phyloP scores from a whole-genome alignment of 306 rosid species.

The Abrus precatorius region DNA sequence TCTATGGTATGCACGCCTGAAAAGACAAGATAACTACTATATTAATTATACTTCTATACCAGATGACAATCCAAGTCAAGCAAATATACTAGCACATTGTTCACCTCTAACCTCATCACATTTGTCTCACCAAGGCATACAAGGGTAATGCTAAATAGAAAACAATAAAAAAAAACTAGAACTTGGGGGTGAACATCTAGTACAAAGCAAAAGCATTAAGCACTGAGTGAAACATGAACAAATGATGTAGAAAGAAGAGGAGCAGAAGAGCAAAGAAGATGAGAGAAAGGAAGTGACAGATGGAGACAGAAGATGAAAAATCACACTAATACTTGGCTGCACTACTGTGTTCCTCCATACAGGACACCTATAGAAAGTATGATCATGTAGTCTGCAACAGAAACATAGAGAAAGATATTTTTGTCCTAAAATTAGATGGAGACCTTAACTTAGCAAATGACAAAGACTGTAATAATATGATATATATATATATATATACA shows the following conservation, averaged over 20 bases:
- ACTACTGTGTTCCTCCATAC: no score
- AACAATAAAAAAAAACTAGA: slow-evolving; percentile 4
- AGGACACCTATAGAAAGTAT: no score
- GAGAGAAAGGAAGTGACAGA: slow-evolving; percentile 3
- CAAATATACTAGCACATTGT: slow-evolving; percentile 1
- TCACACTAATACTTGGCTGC: no score
- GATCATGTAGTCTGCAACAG: not conserved
- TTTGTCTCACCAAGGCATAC: not conserved
- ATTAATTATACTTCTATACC: not conserved
- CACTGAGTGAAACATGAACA: not conserved
- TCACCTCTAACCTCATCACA: not conserved
- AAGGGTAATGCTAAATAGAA: not conserved
- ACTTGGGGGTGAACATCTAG: slow-evolving; percentile 23
- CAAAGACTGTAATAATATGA: not conserved
- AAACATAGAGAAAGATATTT: not conserved
- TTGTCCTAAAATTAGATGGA: not conserved
- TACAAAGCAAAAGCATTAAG: not conserved
- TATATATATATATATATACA: not conserved
- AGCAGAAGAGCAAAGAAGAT: not conserved
- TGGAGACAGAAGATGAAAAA: slow-evolving; percentile 23
- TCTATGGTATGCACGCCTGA: not conserved
- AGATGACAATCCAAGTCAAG: slow-evolving; percentile 25
- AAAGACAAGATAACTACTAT: not conserved
- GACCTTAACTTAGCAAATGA: slow-evolving; percentile 17
- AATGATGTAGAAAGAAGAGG: not conserved